Evolutionary conservation across 2,329 filamentous ascomycete species (phyloP), one percentile per base, ranked within the genome.

Genomic region (Leptographium radiaticola): DNA sequence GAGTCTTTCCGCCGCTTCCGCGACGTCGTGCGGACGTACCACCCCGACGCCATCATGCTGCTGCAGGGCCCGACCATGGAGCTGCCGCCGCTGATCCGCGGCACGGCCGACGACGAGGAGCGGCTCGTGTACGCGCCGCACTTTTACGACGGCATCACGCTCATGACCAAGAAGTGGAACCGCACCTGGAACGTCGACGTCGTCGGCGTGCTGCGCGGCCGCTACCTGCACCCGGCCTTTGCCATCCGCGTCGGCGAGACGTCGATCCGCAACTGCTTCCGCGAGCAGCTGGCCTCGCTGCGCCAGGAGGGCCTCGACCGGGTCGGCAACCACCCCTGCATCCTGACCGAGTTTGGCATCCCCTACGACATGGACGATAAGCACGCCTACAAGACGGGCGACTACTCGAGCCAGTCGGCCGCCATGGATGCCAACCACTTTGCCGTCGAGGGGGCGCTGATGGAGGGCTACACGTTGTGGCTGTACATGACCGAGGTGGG

Each of bases 141-240:
- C 68, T 98, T 88, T 66, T 98, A 98, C 67, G 93, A 98, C 62
- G 93, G 93, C 12, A 86, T 98, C 54, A 98, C 93, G 0, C 75
- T 98, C 5, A 87, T 98, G 78, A 97, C 89, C 13, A 98, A 98
- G 70, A 95, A 95, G 67, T 98, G 93, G 93, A 98, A 97, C 65
- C 86, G 90, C 42, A 83, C 86, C 16, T 98, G 93, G 86, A 98
- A 98, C 61, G 86, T 98, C 9, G 93, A 98, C 65, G 88, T 98
- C 6, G 82, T 98, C 51, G 93, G 93, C 2, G 80, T 98, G 15
- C 74, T 98, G 45, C 84, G 93, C 47, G 93, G 93, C 13, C 85
- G 84, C 59, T 98, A 98, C 64, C 75, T 87, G 60, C 86, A 85
- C 25, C 93, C 93, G 13, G 88, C 88, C 0, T 91, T 98, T 64